phyloP scores from a whole-genome alignment of 129 eudicot genomes.

The Arctium lappa region DNA sequence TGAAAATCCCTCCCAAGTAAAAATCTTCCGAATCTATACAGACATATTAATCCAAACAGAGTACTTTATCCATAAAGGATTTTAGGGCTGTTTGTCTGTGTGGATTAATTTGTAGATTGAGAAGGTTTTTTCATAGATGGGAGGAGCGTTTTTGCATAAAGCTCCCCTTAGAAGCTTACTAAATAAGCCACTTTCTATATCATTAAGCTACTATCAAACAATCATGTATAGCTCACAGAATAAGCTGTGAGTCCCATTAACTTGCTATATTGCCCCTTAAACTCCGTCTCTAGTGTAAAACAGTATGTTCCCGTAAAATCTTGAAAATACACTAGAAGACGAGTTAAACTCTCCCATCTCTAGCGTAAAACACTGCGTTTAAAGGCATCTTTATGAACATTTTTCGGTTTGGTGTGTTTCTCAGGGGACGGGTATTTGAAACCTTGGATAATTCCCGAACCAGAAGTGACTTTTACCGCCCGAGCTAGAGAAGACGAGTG shows the following conservation, averaged over 20 bases:
- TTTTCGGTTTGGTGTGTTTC: neutral
- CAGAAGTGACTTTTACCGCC: constrained; percentile 62
- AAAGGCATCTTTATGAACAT: no score
- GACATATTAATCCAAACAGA: no score
- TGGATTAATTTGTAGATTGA: neutral
- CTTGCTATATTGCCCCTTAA: no score
- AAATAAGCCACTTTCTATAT: neutral
- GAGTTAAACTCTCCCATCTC: no score
- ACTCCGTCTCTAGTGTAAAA: no score
- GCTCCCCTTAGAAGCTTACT: neutral
- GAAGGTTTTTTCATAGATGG: neutral
- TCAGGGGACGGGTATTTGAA: constrained; percentile 83
- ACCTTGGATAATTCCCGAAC: constrained; percentile 81
- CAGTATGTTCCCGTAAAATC: no score
- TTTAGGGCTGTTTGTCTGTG: neutral
- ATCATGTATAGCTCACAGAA: neutral
- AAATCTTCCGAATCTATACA: no score
- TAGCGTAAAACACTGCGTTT: no score
- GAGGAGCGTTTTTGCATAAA: neutral
- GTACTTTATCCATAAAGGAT: no score
- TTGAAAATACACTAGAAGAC: no score
- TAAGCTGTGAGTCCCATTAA: neutral
- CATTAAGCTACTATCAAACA: neutral
- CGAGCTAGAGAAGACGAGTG: constrained; percentile 83
- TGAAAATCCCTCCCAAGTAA: no score